Evolutionary conservation across 192 early-diverging fungal genomes (phyloP).

Genomic region (Backusella circina): DNA sequence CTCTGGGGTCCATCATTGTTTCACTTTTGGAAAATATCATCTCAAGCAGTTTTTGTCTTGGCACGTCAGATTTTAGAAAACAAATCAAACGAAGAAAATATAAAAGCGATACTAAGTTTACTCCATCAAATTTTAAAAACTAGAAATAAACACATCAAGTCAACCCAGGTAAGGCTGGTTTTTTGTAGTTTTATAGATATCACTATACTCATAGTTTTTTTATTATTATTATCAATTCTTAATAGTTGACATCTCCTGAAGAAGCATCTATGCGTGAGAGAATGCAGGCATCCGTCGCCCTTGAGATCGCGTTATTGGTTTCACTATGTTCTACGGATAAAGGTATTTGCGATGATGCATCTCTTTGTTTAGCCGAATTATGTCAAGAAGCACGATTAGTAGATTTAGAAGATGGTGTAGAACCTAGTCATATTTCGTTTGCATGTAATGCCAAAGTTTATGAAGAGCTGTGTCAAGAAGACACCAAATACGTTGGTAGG

Average conservation of each 20-base stretch:
- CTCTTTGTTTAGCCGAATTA: slow-evolving; percentile 59
- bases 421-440: slow-evolving; percentile 41
- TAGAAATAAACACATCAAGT: slow-evolving; percentile 43
- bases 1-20: slow-evolving; percentile 77
- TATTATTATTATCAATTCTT: not conserved
- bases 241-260: slow-evolving; percentile 37
- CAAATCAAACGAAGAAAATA: slow-evolving; percentile 55
- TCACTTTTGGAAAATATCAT: slow-evolving; percentile 72
- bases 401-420: slow-evolving; percentile 42
- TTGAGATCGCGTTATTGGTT: slow-evolving; percentile 72
- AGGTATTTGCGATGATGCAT: slow-evolving; percentile 51
- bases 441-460: slow-evolving; percentile 63
- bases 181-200: not conserved
- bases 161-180: not conserved
- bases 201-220: not conserved
- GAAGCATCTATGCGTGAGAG: slow-evolving; percentile 54
- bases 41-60: slow-evolving; percentile 55
- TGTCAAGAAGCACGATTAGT: slow-evolving; percentile 65
- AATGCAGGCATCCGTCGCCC: slow-evolving; percentile 56
- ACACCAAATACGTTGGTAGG: slow-evolving; percentile 37
- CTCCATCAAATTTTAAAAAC: slow-evolving; percentile 58
- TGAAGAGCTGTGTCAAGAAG: slow-evolving; percentile 42
- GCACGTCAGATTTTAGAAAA: slow-evolving; percentile 73
- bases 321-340: slow-evolving; percentile 61
- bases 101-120: slow-evolving; percentile 56